phyloP scores from a whole-genome alignment of 1,139 yeast species.

The Nakaseomyces uthaithaninus region DNA sequence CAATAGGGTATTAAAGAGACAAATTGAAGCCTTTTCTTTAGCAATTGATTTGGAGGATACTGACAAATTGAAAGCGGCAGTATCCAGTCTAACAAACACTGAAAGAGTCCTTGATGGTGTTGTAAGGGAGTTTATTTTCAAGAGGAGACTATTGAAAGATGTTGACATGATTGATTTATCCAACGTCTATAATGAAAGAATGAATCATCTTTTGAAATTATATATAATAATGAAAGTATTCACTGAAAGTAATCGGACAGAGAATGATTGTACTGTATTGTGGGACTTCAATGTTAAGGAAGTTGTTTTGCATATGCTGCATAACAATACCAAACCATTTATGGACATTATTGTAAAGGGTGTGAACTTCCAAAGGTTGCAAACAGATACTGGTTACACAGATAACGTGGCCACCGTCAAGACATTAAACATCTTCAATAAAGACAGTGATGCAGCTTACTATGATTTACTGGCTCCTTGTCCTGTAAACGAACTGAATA shows the following conservation, averaged over 20 bases:
- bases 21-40: slow-evolving; percentile 57
- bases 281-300: slow-evolving; percentile 69
- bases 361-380: slow-evolving; percentile 52
- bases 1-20: slow-evolving; percentile 47
- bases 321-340: slow-evolving; percentile 53
- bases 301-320: slow-evolving; percentile 62
- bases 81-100: slow-evolving; percentile 48
- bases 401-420: slow-evolving; percentile 51
- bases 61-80: slow-evolving; percentile 44
- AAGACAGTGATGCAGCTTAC: slow-evolving; percentile 51
- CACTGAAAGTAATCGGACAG: slow-evolving; percentile 25
- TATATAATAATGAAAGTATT: slow-evolving; percentile 32
- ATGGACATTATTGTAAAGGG: slow-evolving; percentile 63
- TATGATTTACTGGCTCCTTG: slow-evolving; percentile 65
- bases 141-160: slow-evolving; percentile 32
- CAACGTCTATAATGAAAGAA: slow-evolving; percentile 27
- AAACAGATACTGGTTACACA: slow-evolving; percentile 57
- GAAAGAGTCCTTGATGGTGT: slow-evolving; percentile 42
- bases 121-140: slow-evolving; percentile 35
- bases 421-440: slow-evolving; percentile 63
- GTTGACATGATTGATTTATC: slow-evolving; percentile 30
- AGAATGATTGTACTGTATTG: slow-evolving; percentile 27
- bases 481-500: slow-evolving; percentile 14
- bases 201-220: slow-evolving; percentile 29
- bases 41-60: slow-evolving; percentile 64